Evolutionary conservation across 805 yeast genomes (phyloP).

Genomic region (Kuraishia hungarica): DNA sequence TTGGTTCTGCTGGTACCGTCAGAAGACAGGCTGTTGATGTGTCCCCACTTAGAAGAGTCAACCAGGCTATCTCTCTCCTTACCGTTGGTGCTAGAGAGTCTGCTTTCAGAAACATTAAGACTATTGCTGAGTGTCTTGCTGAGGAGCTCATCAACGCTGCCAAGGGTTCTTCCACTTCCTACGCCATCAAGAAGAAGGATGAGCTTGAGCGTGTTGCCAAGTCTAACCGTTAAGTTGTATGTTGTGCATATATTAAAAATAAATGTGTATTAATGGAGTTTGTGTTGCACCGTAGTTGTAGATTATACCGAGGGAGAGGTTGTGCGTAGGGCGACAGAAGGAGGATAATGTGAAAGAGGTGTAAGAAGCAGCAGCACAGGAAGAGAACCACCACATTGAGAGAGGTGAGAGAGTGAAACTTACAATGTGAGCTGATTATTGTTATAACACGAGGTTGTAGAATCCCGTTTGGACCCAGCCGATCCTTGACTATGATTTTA

Average conservation of each 20-base stretch:
- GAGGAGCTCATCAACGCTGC: constrained; percentile 99
- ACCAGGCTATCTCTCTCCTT: constrained; percentile 96
- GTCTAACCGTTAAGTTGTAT: constrained; percentile 92
- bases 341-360: too few relatives aligned
- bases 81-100: constrained; percentile 99
- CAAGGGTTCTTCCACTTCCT: constrained; percentile 99
- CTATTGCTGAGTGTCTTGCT: constrained; percentile 99
- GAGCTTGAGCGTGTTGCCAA: constrained; percentile 99
- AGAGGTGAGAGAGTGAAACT: too few relatives aligned
- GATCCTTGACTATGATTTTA: too few relatives aligned
- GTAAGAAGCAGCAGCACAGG: too few relatives aligned
- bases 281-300: too few relatives aligned
- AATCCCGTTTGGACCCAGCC: too few relatives aligned
- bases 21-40: constrained; percentile 99
- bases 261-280: background rate
- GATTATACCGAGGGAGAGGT: too few relatives aligned
- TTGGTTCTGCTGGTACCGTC: constrained; percentile 99
- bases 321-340: too few relatives aligned
- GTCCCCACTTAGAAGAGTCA: constrained; percentile 99
- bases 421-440: too few relatives aligned
- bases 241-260: constrained; percentile 1
- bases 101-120: constrained; percentile 99
- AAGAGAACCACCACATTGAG: too few relatives aligned
- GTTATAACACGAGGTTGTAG: too few relatives aligned
- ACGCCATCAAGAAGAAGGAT: constrained; percentile 99